Conservation (phyloP, 2,329 filamentous ascomycete genomes). For the Claviceps digitariae region DNA sequence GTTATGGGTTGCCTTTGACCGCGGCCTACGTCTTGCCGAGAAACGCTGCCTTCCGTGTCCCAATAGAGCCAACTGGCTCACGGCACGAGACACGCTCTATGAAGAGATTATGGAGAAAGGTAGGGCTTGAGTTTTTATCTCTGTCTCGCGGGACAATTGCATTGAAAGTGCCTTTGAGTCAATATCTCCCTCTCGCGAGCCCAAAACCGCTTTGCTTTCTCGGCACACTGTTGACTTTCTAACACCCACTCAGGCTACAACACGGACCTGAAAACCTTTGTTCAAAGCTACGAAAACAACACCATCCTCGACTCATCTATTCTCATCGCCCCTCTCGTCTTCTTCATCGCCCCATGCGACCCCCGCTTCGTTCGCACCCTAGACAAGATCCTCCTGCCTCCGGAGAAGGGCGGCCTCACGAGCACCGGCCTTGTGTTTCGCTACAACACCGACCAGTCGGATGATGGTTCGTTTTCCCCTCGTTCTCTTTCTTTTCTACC, state of each 20-base stretch:
- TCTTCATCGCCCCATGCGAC: slow-evolving; percentile 67
- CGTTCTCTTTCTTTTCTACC: no score
- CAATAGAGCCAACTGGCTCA: slow-evolving; percentile 52
- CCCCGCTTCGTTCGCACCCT: slow-evolving; percentile 61
- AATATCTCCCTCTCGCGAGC: no score
- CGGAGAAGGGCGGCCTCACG: slow-evolving; percentile 62
- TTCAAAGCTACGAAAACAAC: slow-evolving; percentile 62
- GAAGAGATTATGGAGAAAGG: slow-evolving; percentile 67
- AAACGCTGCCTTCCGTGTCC: slow-evolving; percentile 66
- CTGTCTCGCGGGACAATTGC: neutral
- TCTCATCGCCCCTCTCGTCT: slow-evolving; percentile 63
- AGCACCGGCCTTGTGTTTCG: slow-evolving; percentile 64
- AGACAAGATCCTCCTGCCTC: slow-evolving; percentile 55
- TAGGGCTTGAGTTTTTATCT: slow-evolving; percentile 8
- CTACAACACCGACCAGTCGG: slow-evolving; percentile 54
- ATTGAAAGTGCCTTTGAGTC: neutral
- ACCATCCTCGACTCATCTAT: slow-evolving; percentile 62
- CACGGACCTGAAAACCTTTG: slow-evolving; percentile 51
- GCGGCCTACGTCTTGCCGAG: slow-evolving; percentile 58
- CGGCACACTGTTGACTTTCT: neutral
- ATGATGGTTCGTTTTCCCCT: slow-evolving; percentile 41
- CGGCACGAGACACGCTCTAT: slow-evolving; percentile 52
- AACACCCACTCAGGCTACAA: slow-evolving; percentile 36
- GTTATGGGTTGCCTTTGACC: slow-evolving; percentile 71
- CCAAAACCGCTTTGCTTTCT: no score